Base-by-base conservation (phyloP, 2,329 filamentous ascomycete species). In the Apiospora malaysiana region DNA sequence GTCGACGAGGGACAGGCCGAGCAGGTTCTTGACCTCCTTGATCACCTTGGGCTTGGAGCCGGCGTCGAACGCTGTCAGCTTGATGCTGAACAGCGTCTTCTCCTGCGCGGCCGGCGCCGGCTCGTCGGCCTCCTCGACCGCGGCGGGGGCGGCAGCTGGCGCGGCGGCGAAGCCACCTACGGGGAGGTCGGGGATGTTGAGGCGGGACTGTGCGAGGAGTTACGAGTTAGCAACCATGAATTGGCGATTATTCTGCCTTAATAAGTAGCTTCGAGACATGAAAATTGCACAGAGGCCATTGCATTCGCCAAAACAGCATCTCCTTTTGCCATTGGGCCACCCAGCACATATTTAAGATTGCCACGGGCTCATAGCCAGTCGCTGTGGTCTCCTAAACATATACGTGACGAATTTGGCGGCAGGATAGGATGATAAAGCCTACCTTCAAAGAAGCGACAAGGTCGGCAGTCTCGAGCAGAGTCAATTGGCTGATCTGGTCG, bases 401-500 rank as follows among this genome's bases (percentile, higher is more conserved):
- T 63, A 63, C 56, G 56, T 63, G 56, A 32, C 56, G 56, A 40
- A 6, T 63, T n/a, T 32, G 56, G 18, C 18, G 27, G 56, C 32
- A n/a, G 16, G 2, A 25, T 27, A 32, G 0, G 18, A 1, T 6
- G 21, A n/a, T 23, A n/a, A 37, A 43, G 63, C 43, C 56, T 68
- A 98, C 96, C 93, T 99, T 99, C 81, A 99, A 87, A 83, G 91
- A 94, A 70, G 95, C 91, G 70, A 99, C 96, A 72, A 99, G 88
- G 82, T 98, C 96, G 71, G 97, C 95, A 49, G 96, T 99, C 89
- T 99, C 97, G 78, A 99, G 86, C 71, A 99, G 88, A 63, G 95
- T 99, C 89, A 99, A 92, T 89, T 96, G 92, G 85, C 95, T 97
- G 83, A 99, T 99, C 85, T 99, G 95, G 82, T 99, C 95, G 79